Conservation (phyloP, 495 filamentous ascomycete genomes). For the Podospora appendiculata region DNA sequence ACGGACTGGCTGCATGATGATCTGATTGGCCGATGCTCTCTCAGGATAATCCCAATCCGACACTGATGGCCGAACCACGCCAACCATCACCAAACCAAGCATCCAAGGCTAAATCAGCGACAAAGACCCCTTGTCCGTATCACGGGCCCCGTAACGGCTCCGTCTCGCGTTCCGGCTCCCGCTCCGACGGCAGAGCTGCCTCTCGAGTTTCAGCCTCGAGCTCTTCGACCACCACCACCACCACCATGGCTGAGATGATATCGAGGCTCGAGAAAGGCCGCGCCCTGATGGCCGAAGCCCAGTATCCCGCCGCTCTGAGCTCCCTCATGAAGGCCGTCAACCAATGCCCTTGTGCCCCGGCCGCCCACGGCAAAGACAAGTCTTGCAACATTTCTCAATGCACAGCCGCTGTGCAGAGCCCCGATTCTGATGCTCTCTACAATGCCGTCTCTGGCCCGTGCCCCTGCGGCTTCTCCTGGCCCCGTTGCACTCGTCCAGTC, state of each 20-base stretch:
- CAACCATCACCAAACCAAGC: too few relatives aligned
- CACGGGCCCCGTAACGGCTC: too few relatives aligned
- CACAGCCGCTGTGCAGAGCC: slow-evolving; percentile 3
- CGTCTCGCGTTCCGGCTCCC: too few relatives aligned
- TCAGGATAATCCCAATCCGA: too few relatives aligned
- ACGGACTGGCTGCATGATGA: too few relatives aligned
- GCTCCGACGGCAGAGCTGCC: too few relatives aligned
- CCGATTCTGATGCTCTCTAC: slow-evolving; percentile 6
- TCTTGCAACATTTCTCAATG: slow-evolving; percentile 19
- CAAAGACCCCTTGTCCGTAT: too few relatives aligned
- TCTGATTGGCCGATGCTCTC: too few relatives aligned
- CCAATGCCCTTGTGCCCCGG: slow-evolving; percentile 10
- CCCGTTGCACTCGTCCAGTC: slow-evolving; percentile 4
- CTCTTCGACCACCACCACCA: too few relatives aligned
- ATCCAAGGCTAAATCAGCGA: too few relatives aligned
- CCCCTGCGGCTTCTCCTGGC: slow-evolving; percentile 19
- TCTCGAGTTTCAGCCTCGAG: too few relatives aligned
- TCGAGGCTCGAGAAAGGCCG: not conserved
- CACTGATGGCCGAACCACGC: too few relatives aligned
- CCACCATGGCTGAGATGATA: not conserved
- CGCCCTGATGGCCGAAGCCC: not conserved
- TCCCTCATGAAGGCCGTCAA: slow-evolving; percentile 5
- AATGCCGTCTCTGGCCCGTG: slow-evolving; percentile 5
- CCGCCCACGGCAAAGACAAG: slow-evolving; percentile 17
- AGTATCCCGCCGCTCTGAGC: not conserved